Conservation (phyloP, 225 moss, liverwort and hornwort genomes). For the Polytrichum commune region DNA sequence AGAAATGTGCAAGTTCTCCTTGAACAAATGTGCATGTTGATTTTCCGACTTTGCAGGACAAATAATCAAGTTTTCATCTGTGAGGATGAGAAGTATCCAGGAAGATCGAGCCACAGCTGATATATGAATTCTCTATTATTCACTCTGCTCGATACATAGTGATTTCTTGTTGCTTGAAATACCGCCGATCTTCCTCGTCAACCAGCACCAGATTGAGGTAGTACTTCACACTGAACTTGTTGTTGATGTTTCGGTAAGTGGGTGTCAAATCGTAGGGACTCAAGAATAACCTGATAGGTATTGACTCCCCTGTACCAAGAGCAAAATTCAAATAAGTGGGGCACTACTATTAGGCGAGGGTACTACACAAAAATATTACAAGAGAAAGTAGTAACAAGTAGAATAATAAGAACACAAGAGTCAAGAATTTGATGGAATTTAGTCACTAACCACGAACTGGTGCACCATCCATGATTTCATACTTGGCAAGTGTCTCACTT, state of each 20-base stretch:
- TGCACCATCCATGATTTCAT: slow-evolving; percentile 75
- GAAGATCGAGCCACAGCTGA: slow-evolving; percentile 10
- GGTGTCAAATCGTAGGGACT: slow-evolving; percentile 99
- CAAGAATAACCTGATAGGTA: slow-evolving; percentile 96
- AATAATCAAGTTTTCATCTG: neutral
- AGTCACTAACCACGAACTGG: slow-evolving; percentile 55
- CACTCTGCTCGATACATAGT: slow-evolving; percentile 86
- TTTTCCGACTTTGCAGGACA: slow-evolving; percentile 7
- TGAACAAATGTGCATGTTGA: slow-evolving; percentile 9
- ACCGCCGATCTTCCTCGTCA: slow-evolving; percentile 97
- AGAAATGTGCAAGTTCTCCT: slow-evolving; percentile 28
- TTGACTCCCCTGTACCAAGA: slow-evolving; percentile 82
- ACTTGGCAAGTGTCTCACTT: slow-evolving; percentile 69
- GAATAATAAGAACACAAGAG: neutral
- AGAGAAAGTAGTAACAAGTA: neutral
- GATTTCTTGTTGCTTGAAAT: slow-evolving; percentile 99
- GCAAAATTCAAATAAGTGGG: neutral
- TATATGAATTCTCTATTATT: slow-evolving; percentile 5
- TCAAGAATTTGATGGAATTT: neutral
- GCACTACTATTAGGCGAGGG: neutral
- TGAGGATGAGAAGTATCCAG: slow-evolving; percentile 16
- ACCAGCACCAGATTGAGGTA: slow-evolving; percentile 97
- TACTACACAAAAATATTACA: no score
- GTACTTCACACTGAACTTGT: slow-evolving; percentile 99
- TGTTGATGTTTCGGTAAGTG: slow-evolving; percentile 98